phyloP scores from a whole-genome alignment of 345 rosid species.

The Viola odorata region DNA sequence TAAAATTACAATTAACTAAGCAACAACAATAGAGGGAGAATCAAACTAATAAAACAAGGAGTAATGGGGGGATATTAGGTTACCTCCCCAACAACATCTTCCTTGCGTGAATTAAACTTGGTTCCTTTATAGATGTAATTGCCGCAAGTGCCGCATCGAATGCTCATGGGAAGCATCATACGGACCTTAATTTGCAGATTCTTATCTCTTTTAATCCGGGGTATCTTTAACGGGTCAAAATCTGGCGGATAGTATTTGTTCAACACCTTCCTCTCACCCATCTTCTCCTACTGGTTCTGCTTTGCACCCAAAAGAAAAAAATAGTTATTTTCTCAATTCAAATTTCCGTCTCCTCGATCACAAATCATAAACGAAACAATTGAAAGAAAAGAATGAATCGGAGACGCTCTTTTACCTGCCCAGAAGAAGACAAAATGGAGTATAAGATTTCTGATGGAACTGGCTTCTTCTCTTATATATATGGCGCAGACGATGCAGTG shows the following conservation, averaged over 20 bases:
- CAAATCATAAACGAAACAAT: no score
- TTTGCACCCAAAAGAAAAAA: no score
- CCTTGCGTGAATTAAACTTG: constrained; percentile 89
- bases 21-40: not conserved
- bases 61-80: not conserved
- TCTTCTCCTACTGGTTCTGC: constrained; percentile 12
- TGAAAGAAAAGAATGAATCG: no score
- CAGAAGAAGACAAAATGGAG: no score
- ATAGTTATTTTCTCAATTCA: no score
- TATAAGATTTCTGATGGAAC: no score
- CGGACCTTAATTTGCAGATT: constrained; percentile 89
- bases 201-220: constrained; percentile 65
- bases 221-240: constrained; percentile 83
- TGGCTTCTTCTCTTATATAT: no score
- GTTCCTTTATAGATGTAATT: constrained; percentile 92
- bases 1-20: not conserved
- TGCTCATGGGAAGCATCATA: constrained; percentile 99
- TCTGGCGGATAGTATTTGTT: constrained; percentile 97
- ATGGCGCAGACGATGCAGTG: no score
- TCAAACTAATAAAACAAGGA: not conserved
- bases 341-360: no score
- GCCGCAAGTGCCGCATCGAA: constrained; percentile 80
- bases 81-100: constrained; percentile 88
- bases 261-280: constrained; percentile 94
- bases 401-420: no score